Base-by-base conservation (phyloP, 2,329 filamentous ascomycete species). In the Tothia fuscella region DNA sequence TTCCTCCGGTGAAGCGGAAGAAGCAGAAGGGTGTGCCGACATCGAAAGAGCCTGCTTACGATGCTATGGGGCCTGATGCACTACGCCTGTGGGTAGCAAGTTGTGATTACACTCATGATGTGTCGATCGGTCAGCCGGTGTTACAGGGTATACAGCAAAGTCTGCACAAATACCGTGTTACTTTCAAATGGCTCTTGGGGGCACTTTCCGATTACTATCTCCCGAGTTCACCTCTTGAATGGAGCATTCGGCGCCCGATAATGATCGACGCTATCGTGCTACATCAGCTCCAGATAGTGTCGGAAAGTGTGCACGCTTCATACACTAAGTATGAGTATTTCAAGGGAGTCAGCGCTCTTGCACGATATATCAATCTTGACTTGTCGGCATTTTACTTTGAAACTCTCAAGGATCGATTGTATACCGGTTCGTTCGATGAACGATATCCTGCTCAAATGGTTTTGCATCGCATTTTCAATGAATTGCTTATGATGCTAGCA, bases 331-430 rank as follows among this genome's bases (percentile, higher is more conserved):
- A 84, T 55, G 84, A 94, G 54, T 95, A 94, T 60, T 80, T 86
- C 70, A 82, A 78, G 59, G 88, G 74, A 10, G 67, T 87, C 5
- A 76, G 70, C 45, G 63, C 72, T 3, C 70, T 96, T 48, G 93
- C 88, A 59, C 74, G 76, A 48, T 95, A 88, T 79, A 71, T 93
- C 45, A 77, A 78, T 42, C 77, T 71, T 19, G 84, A 95, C 50
- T 71, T 98, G 19, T 95, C 87, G 0, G 81, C 89, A 0, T 93
- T 95, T 59, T 98, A 96, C 59, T 76, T 98, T 44, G 91, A 98
- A 60, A 78, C 83, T 0, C 70, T 88, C 52, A 98, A 98, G 61
- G 91, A 98, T 54, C 72, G 85, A 3, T 68, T 96, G 1, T 98
- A 98, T 65, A 91, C 88, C 34, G 84, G 82, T 22, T 74, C 79